A percentile compares a stretch with the other conserved stretches of the same genome.
phyloP scores from a whole-genome alignment of 2,329 filamentous ascomycete species.

The Cercospora zeina region DNA sequence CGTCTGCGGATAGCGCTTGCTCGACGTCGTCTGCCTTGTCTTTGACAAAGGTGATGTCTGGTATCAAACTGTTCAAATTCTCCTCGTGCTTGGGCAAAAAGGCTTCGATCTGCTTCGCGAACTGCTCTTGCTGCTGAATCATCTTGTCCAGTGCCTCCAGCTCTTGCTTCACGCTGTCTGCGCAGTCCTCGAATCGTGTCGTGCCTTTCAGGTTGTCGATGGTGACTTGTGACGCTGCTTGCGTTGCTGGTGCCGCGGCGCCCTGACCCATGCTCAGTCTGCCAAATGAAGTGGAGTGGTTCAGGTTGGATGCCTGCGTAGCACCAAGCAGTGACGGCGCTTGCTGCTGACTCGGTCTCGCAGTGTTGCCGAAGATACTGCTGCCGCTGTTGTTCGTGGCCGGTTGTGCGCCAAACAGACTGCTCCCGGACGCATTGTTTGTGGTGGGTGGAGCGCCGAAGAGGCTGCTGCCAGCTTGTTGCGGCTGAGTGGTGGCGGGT shows the following conservation, averaged over 20 bases:
- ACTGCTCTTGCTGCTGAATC: slow-evolving; percentile 75
- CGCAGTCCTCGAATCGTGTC: slow-evolving; percentile 87
- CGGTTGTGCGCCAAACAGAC: slow-evolving; percentile 28
- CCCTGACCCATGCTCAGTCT: slow-evolving; percentile 52
- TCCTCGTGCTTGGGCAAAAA: slow-evolving; percentile 64
- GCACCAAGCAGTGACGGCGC: slow-evolving; percentile 35
- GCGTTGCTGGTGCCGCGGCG: slow-evolving; percentile 45
- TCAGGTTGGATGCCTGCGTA: slow-evolving; percentile 28
- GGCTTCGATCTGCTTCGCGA: slow-evolving; percentile 71
- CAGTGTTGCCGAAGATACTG: slow-evolving; percentile 27
- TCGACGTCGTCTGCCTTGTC: slow-evolving; percentile 64
- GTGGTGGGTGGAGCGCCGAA: slow-evolving; percentile 25
- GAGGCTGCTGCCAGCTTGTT: slow-evolving; percentile 30
- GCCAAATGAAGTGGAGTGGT: slow-evolving; percentile 36
- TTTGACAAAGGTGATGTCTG: slow-evolving; percentile 64
- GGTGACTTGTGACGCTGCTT: slow-evolving; percentile 62
- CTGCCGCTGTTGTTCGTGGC: slow-evolving; percentile 17
- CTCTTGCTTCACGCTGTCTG: slow-evolving; percentile 74
- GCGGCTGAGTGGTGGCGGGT: slow-evolving; percentile 26
- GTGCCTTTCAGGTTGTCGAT: slow-evolving; percentile 76
- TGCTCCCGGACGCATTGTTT: slow-evolving; percentile 15
- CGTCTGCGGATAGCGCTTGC: slow-evolving; percentile 63
- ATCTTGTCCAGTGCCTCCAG: slow-evolving; percentile 76
- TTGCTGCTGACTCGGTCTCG: slow-evolving; percentile 30
- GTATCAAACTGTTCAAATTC: slow-evolving; percentile 64